phyloP scores from a whole-genome alignment of 495 filamentous ascomycete genomes.

The Penicillium canescens region DNA sequence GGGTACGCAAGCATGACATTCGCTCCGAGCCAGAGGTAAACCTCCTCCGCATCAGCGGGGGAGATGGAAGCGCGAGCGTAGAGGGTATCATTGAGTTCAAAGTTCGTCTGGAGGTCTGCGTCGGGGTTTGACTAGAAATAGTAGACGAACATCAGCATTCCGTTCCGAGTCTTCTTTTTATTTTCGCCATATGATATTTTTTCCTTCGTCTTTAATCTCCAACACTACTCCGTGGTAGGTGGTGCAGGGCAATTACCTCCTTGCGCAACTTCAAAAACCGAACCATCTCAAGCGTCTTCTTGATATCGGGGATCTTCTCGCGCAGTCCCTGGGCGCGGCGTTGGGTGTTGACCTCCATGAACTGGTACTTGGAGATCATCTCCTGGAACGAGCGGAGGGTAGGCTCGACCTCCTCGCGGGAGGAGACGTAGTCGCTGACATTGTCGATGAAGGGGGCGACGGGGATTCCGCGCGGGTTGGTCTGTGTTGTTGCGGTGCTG shows the following conservation, averaged over 20 bases:
- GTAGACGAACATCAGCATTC: not conserved
- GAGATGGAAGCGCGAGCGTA: slow-evolving; percentile 84
- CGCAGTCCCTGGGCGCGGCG: slow-evolving; percentile 77
- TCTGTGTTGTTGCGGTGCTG: slow-evolving; percentile 40
- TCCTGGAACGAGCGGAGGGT: slow-evolving; percentile 94
- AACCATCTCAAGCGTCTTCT: slow-evolving; percentile 95
- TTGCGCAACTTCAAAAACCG: slow-evolving; percentile 66
- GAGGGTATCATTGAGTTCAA: slow-evolving; percentile 94
- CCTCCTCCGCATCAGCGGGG: slow-evolving; percentile 83
- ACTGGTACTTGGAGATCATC: slow-evolving; percentile 99
- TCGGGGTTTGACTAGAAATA: slow-evolving; percentile 17
- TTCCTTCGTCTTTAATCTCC: not conserved
- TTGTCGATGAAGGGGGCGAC: slow-evolving; percentile 94
- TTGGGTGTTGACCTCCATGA: slow-evolving; percentile 95
- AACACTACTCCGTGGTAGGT: not conserved
- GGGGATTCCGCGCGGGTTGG: slow-evolving; percentile 93
- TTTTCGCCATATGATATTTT: not conserved
- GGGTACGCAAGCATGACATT: slow-evolving; percentile 98
- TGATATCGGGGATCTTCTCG: slow-evolving; percentile 96
- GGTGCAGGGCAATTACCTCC: slow-evolving; percentile 19
- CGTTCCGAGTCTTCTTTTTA: not conserved
- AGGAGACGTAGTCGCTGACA: slow-evolving; percentile 90
- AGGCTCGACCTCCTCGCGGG: slow-evolving; percentile 81
- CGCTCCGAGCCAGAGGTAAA: slow-evolving; percentile 95
- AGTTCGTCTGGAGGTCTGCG: slow-evolving; percentile 74